These are phyloP conservation scores for Tolypocladium album DNA, from an alignment of 2,329 filamentous ascomycete species.

Conservation along the genomic window DNA sequence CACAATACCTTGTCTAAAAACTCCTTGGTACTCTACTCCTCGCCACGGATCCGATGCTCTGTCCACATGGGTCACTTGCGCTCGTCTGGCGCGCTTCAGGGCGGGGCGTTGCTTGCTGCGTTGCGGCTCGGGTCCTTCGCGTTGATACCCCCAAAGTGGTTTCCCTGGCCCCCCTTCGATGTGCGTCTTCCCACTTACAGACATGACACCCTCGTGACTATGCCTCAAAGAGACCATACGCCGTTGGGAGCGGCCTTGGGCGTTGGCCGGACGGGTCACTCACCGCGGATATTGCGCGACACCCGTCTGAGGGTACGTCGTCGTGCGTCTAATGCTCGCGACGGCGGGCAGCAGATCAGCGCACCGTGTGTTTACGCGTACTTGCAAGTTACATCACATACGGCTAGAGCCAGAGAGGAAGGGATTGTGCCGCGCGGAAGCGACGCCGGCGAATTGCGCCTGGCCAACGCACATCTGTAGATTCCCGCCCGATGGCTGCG, in stretches of 20 bases:
- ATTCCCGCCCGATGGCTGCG: not conserved
- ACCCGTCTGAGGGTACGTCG: not conserved
- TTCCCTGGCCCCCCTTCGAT: not conserved
- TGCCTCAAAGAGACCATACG: not conserved
- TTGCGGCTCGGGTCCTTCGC: not conserved
- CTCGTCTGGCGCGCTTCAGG: not conserved
- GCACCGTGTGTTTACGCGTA: not conserved
- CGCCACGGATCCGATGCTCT: not conserved
- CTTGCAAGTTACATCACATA: not conserved
- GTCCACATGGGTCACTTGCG: not conserved
- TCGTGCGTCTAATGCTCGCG: not conserved
- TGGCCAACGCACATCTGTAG: not conserved
- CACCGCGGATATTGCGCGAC: not conserved
- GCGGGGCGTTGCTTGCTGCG: not conserved
- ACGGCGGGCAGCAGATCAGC: not conserved
- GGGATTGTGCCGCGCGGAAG: not conserved
- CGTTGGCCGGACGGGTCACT: not conserved
- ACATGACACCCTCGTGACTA: not conserved
- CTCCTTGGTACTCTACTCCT: not conserved
- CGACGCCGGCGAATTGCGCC: not conserved
- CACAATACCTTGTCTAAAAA: not conserved
- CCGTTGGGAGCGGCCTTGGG: not conserved
- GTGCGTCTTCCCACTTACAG: not conserved
- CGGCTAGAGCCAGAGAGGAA: not conserved
- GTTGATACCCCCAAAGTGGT: not conserved